Percentiles rank a stretch among this genome's conserved stretches.
Evolutionary conservation across 1,284 basidiomycete species (phyloP).

Genomic region (Cryptococcus sp.): DNA sequence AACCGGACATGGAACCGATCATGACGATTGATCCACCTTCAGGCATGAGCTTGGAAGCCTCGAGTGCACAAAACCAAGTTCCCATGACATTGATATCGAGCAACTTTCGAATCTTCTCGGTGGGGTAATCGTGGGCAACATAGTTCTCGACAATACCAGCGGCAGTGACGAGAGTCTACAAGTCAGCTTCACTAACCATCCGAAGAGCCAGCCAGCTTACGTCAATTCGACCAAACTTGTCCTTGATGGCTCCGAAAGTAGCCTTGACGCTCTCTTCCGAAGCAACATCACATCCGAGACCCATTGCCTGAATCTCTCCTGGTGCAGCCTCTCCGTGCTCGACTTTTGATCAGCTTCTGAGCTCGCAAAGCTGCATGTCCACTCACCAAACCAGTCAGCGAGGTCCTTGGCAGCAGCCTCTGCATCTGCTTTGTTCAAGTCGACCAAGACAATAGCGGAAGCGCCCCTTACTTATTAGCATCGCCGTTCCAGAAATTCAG

Average conservation of each 20-base stretch:
- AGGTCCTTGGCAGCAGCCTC: constrained; percentile 71
- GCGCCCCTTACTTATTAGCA: constrained; percentile 60
- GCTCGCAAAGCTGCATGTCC: not conserved
- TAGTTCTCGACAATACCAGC: constrained; percentile 92
- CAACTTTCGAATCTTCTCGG: constrained; percentile 72
- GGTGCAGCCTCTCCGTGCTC: constrained; percentile 59
- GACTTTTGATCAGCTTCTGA: constrained; percentile 38
- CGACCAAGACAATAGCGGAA: constrained; percentile 74
- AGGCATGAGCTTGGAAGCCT: constrained; percentile 67
- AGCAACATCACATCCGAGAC: constrained; percentile 82
- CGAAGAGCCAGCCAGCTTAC: constrained; percentile 28
- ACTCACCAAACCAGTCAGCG: constrained; percentile 54
- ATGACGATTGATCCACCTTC: constrained; percentile 76
- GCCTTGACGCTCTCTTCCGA: constrained; percentile 72
- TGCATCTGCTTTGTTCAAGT: constrained; percentile 72
- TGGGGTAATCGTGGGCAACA: constrained; percentile 84
- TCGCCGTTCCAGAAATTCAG: not conserved
- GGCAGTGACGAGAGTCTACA: constrained; percentile 66
- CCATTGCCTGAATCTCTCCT: constrained; percentile 66
- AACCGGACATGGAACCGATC: constrained; percentile 85
- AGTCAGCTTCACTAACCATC: not conserved
- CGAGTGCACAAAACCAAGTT: constrained; percentile 84
- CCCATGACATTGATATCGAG: constrained; percentile 91
- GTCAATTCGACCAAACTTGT: constrained; percentile 78
- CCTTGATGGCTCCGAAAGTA: constrained; percentile 63